Percentiles rank a stretch among this genome's conserved stretches.
phyloP scores from a whole-genome alignment of 2,329 filamentous ascomycete genomes.

The Cordyceps tenuipes region DNA sequence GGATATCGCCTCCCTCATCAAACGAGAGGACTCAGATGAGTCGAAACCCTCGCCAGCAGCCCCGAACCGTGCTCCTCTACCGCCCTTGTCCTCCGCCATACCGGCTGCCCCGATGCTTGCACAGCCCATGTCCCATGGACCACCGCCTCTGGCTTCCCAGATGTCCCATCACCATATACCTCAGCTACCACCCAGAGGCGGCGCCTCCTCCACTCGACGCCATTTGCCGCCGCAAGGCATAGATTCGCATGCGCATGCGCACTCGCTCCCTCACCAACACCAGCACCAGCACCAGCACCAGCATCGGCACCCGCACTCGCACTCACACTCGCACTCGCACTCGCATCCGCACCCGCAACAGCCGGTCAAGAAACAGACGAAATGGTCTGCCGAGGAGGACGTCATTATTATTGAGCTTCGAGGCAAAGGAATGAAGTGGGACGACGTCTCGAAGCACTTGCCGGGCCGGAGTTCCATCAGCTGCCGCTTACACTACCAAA shows the following conservation, averaged over 20 bases:
- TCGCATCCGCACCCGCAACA: slow-evolving; percentile 46
- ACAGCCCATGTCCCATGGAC: slow-evolving; percentile 9
- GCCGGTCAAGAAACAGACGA: slow-evolving; percentile 88
- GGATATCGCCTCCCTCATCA: slow-evolving; percentile 90
- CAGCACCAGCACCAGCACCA: slow-evolving; percentile 46
- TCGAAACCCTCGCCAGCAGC: slow-evolving; percentile 30
- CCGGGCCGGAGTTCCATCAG: slow-evolving; percentile 90
- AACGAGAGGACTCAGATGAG: slow-evolving; percentile 66
- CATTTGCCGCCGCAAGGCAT: slow-evolving; percentile 26
- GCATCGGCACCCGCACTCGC: slow-evolving; percentile 22
- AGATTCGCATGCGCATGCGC: slow-evolving; percentile 39
- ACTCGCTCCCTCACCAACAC: slow-evolving; percentile 53
- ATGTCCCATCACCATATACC: slow-evolving; percentile 5
- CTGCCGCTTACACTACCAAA: slow-evolving; percentile 91
- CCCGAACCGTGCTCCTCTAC: slow-evolving; percentile 27
- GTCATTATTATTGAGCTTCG: slow-evolving; percentile 87
- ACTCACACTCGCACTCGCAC: no score
- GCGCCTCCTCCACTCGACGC: neutral
- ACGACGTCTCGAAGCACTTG: slow-evolving; percentile 87
- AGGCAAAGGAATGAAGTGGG: slow-evolving; percentile 94
- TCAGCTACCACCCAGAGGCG: neutral
- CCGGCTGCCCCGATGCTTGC: slow-evolving; percentile 15
- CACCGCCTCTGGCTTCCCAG: slow-evolving; percentile 8
- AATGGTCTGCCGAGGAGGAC: slow-evolving; percentile 93
- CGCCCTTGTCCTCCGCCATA: neutral